Evolutionary conservation across 306 rosid genomes (phyloP), one percentile per base, ranked within the genome.

Genomic region (Vachellia pachyceras): DNA sequence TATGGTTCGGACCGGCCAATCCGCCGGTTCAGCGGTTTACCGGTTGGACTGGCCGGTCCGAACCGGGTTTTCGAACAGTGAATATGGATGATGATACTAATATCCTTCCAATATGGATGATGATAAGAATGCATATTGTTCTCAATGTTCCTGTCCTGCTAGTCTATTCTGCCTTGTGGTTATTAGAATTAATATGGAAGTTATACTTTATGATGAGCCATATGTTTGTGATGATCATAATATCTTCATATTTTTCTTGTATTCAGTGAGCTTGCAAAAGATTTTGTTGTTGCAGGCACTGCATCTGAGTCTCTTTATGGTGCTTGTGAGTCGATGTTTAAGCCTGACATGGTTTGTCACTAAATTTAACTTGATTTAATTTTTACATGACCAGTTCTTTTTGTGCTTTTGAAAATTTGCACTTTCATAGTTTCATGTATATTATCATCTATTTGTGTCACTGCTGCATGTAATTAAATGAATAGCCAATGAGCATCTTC

Each of bases 311-410:
- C n/a, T n/a, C n/a, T n/a, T n/a, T n/a, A n/a, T n/a, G n/a, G n/a
- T n/a, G n/a, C n/a, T n/a, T 96, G 98, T 79, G 98, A 96, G 82
- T 85, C 99, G 0, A 93, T 96, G 99, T 96, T 90, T 85, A 96
- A 89, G 88, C 95, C 97, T 79, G 98, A 93, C 88, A 88, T 96
- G 99, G 99, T 96, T 72, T 12, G 93, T 91, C 55, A 47, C 73
- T 0, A 52, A 72, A 39, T 71, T 77, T 52, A 68, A 47, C 79
- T 75, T 76, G 45, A 55, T 52, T 57, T 87, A 23, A 61, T 79
- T 80, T 50, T 68, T 60, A 68, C 40, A 33, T 39, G 46, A 22
- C 18, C 20, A 55, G 63, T 42, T 63, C 69, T 70, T 40, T 70
- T 36, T 10, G n/a, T 37, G 49, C 36, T 72, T 82, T 76, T 80